Evolutionary conservation across 2,329 filamentous ascomycete genomes (phyloP).

Genomic region (Sordariomycetes sp.): DNA sequence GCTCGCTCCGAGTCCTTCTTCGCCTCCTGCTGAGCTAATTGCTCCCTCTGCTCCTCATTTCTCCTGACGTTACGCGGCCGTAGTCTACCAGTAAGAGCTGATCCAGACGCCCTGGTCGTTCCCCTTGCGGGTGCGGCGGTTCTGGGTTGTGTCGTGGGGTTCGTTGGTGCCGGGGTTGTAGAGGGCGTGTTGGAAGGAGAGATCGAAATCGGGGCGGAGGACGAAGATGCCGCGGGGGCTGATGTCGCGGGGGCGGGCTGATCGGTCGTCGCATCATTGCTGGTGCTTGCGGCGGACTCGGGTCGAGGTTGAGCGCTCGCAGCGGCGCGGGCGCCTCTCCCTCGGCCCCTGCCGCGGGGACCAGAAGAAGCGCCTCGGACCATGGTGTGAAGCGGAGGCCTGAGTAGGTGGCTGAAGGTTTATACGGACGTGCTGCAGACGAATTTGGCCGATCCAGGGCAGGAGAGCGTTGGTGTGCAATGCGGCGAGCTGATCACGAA

Average conservation of each 20-base stretch:
- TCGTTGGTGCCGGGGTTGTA: background rate
- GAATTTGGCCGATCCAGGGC: background rate
- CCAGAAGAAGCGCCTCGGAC: constrained; percentile 2
- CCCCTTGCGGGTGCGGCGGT: background rate
- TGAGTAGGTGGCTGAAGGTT: background rate
- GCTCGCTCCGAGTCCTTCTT: constrained; percentile 29
- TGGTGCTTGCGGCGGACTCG: background rate
- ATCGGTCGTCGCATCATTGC: background rate
- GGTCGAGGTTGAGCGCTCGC: background rate
- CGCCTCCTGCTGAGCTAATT: constrained; percentile 30
- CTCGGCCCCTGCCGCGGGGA: constrained; percentile 8
- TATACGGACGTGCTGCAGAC: background rate
- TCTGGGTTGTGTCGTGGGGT: background rate
- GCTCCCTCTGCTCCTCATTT: constrained; percentile 38
- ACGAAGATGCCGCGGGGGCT: background rate
- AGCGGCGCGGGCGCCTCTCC: constrained; percentile 7
- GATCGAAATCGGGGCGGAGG: background rate
- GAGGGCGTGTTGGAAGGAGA: background rate
- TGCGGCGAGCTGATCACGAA: background rate
- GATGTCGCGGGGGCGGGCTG: background rate
- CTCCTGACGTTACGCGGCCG: constrained; percentile 36
- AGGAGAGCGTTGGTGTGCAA: background rate
- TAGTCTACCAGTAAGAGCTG: constrained; percentile 26
- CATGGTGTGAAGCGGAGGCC: background rate
- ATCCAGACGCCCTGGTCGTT: constrained; percentile 10